Conservation (phyloP, 2,329 filamentous ascomycete genomes). For the Aspergillus phoenicis region DNA sequence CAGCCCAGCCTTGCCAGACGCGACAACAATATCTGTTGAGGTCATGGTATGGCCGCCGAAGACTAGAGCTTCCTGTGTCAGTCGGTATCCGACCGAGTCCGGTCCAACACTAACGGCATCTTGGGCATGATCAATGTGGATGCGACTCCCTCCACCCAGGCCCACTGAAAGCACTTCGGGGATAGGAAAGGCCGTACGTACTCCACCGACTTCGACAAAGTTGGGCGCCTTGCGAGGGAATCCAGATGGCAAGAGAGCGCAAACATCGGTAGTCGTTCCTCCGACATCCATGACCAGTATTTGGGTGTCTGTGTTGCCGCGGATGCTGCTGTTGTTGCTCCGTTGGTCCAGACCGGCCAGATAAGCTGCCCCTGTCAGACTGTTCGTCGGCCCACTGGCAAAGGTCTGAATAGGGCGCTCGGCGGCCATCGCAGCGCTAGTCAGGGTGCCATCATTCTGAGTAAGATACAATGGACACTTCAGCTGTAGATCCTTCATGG, state of each 20-base stretch:
- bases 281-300: slow-evolving; percentile 60
- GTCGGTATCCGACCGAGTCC: slow-evolving; percentile 57
- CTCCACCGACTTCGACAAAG: slow-evolving; percentile 61
- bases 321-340: neutral
- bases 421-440: slow-evolving; percentile 51
- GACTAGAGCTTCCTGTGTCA: slow-evolving; percentile 52
- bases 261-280: slow-evolving; percentile 64
- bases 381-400: slow-evolving; percentile 56
- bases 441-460: slow-evolving; percentile 56
- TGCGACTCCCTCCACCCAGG: slow-evolving; percentile 57
- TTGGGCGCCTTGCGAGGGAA: slow-evolving; percentile 63
- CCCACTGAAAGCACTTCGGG: slow-evolving; percentile 60
- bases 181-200: slow-evolving; percentile 62
- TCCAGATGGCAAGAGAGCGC: slow-evolving; percentile 59
- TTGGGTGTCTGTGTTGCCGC: slow-evolving; percentile 5
- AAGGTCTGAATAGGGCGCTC: slow-evolving; percentile 56
- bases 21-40: slow-evolving; percentile 53
- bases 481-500: slow-evolving; percentile 50
- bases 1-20: slow-evolving; percentile 16
- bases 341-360: slow-evolving; percentile 16
- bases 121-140: slow-evolving; percentile 30
- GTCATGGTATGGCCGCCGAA: slow-evolving; percentile 60
- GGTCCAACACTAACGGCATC: slow-evolving; percentile 54
- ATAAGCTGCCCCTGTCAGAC: slow-evolving; percentile 54
- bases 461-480: slow-evolving; percentile 54